A percentile compares a stretch with the other conserved stretches of the same genome.
Evolutionary conservation across 345 rosid species (phyloP).

Genomic region (Corchorus olitorius): DNA sequence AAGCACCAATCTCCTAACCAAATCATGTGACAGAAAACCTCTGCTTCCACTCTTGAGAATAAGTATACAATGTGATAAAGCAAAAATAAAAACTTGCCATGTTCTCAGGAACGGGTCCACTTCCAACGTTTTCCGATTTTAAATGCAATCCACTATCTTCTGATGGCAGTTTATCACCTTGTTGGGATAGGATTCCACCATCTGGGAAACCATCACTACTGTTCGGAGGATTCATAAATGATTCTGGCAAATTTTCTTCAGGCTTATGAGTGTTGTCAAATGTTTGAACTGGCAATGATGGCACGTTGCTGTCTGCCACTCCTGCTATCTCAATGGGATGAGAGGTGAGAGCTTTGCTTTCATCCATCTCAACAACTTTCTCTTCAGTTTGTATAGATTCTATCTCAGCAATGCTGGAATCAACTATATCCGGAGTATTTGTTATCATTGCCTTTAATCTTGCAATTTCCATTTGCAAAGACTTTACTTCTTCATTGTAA

Average conservation of each 20-base stretch:
- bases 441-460: slow-evolving; percentile 40
- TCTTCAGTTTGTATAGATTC: slow-evolving; percentile 52
- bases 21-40: not conserved
- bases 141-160: slow-evolving; percentile 40
- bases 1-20: not conserved
- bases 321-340: slow-evolving; percentile 40
- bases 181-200: slow-evolving; percentile 36
- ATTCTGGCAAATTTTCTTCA: slow-evolving; percentile 40
- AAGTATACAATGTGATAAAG: slow-evolving; percentile 19
- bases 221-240: slow-evolving; percentile 32
- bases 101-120: slow-evolving; percentile 50
- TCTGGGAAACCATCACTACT: slow-evolving; percentile 37
- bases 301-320: slow-evolving; percentile 31
- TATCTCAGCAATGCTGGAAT: slow-evolving; percentile 39
- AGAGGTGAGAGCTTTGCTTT: slow-evolving; percentile 51
- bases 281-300: slow-evolving; percentile 29
- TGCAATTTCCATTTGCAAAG: slow-evolving; percentile 62
- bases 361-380: slow-evolving; percentile 66
- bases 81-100: slow-evolving; percentile 54
- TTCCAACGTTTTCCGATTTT: slow-evolving; percentile 43
- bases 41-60: slow-evolving; percentile 8
- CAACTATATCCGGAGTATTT: slow-evolving; percentile 35
- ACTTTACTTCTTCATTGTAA: slow-evolving; percentile 57
- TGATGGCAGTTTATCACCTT: slow-evolving; percentile 43
- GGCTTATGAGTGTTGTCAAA: slow-evolving; percentile 27